A percentile compares a stretch with the other conserved stretches of the same genome.
Evolutionary conservation across 495 filamentous ascomycete species (phyloP).

Genomic region (Xylaria nigripes): DNA sequence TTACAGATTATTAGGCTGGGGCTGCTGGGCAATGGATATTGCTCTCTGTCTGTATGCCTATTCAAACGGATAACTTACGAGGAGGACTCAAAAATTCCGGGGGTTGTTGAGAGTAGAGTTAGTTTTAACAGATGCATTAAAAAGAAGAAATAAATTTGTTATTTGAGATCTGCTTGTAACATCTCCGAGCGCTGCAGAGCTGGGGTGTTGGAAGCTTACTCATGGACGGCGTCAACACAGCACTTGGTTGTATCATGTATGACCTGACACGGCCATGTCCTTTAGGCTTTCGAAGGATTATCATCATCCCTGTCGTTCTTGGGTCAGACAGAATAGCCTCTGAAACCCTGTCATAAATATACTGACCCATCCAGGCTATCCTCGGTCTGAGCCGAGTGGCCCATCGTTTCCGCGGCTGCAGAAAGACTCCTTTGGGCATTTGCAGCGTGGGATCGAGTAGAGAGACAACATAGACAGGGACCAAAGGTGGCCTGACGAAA

Average conservation of each 20-base stretch:
- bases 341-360: slow-evolving; percentile 26
- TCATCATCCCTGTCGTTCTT: slow-evolving; percentile 11
- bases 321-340: slow-evolving; percentile 25
- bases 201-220: neutral
- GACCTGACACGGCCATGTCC: slow-evolving; percentile 7
- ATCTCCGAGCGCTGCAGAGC: too few species aligned
- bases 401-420: slow-evolving; percentile 14
- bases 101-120: too few species aligned
- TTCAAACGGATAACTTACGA: too few species aligned
- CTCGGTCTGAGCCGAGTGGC: slow-evolving; percentile 30
- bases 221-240: too few species aligned
- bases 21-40: too few species aligned
- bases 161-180: neutral
- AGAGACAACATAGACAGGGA: too few species aligned
- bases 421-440: neutral
- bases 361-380: slow-evolving; percentile 17
- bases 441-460: neutral
- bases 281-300: slow-evolving; percentile 3
- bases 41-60: too few species aligned
- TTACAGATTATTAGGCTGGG: neutral
- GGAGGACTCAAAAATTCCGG: too few species aligned
- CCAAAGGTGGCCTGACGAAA: neutral
- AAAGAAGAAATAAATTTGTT: too few species aligned
- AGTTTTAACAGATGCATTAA: too few species aligned
- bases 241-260: neutral